Conservation (phyloP, 2,329 filamentous ascomycete genomes). For the Ophiobolus disseminans region DNA sequence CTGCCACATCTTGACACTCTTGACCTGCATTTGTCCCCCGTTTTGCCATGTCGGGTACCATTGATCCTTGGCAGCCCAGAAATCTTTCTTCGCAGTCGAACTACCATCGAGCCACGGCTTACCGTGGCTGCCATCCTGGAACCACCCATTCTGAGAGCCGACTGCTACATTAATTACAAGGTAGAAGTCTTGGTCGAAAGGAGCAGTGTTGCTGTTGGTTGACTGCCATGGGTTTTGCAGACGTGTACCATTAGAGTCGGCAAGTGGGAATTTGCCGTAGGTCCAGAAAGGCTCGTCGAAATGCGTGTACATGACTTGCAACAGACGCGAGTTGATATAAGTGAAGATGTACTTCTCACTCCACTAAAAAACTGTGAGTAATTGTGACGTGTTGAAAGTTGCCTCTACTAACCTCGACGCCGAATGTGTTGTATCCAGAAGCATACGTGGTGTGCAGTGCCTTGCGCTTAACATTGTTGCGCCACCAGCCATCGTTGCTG, state of each 20-base stretch:
- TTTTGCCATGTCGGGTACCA: constrained; percentile 77
- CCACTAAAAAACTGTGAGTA: constrained; percentile 59
- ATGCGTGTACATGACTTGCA: constrained; percentile 80
- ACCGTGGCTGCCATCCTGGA: constrained; percentile 71
- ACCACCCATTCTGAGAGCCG: constrained; percentile 83
- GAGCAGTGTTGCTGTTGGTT: constrained; percentile 68
- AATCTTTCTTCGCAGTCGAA: constrained; percentile 72
- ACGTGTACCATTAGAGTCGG: constrained; percentile 69
- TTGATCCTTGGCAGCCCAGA: constrained; percentile 71
- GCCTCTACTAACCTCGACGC: constrained; percentile 63
- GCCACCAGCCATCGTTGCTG: constrained; percentile 80
- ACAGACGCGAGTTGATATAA: constrained; percentile 79
- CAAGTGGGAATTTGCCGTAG: constrained; percentile 71
- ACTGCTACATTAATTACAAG: constrained; percentile 79
- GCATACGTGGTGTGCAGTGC: constrained; percentile 79
- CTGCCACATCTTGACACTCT: constrained; percentile 67
- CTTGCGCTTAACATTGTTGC: constrained; percentile 77
- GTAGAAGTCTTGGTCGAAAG: constrained; percentile 79
- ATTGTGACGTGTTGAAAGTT: neutral
- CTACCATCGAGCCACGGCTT: constrained; percentile 83
- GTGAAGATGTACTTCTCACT: constrained; percentile 88
- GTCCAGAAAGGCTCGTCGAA: constrained; percentile 73
- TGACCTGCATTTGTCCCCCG: constrained; percentile 69
- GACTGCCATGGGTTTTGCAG: constrained; percentile 69
- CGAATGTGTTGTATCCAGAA: constrained; percentile 75